phyloP scores from a whole-genome alignment of 768 basidiomycete genomes.

The Lactarius tabidus region DNA sequence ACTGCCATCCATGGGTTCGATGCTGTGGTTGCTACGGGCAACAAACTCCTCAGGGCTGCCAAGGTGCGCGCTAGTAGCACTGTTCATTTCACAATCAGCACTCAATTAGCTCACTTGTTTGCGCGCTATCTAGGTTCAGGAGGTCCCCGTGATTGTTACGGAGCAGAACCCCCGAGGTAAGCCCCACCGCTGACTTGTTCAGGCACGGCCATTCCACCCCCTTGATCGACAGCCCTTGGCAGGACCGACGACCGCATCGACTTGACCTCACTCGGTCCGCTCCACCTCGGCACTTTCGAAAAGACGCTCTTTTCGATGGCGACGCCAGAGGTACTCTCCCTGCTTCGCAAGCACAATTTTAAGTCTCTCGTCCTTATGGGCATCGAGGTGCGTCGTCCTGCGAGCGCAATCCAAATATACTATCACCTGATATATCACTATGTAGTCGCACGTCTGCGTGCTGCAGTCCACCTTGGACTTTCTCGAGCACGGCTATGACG shows the following conservation, averaged over 20 bases:
- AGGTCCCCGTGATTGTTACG: conserved; percentile 71
- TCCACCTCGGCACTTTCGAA: conserved; percentile 59
- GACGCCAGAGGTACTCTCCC: conserved; percentile 55
- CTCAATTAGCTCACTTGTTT: neutral
- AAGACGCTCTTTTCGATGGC: conserved; percentile 89
- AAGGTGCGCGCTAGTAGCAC: conserved; percentile 45
- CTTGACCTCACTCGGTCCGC: conserved; percentile 42
- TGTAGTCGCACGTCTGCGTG: conserved; percentile 83
- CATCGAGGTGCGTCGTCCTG: conserved; percentile 62
- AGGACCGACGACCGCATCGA: conserved; percentile 15
- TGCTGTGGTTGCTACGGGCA: conserved; percentile 60
- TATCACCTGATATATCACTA: neutral
- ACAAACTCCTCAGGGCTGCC: conserved; percentile 74
- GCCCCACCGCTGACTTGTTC: conserved; percentile 50
- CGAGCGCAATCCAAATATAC: neutral
- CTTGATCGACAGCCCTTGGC: conserved; percentile 42
- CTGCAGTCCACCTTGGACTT: conserved; percentile 79
- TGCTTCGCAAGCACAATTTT: conserved; percentile 47
- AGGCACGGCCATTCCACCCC: conserved; percentile 45
- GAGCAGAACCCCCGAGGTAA: conserved; percentile 80
- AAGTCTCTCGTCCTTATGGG: conserved; percentile 74
- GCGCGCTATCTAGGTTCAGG: conserved; percentile 49
- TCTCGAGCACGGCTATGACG: conserved; percentile 43
- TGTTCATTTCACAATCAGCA: neutral
- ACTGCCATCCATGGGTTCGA: conserved; percentile 66